These are phyloP conservation scores for Brettanomyces naardenensis DNA, from an alignment of 805 yeast genomes.

Conservation along the genomic window DNA sequence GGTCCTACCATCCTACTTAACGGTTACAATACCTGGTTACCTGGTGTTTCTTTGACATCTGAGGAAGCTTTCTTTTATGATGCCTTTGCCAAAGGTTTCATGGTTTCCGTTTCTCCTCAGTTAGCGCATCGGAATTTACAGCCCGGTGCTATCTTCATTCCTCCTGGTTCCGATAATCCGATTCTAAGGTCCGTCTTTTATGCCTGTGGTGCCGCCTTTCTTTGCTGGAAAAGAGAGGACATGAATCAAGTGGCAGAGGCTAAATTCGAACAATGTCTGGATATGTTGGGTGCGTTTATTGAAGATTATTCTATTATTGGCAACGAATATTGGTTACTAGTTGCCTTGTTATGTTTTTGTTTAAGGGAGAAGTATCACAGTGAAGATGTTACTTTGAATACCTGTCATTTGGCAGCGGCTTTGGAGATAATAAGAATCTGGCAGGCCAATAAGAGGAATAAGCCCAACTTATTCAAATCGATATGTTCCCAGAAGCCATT, in stretches of 20 bases:
- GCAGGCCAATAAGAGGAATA: constrained; percentile 10
- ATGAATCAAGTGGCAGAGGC: constrained; percentile 17
- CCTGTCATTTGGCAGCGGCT: constrained; percentile 28
- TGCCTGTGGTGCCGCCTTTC: constrained; percentile 34
- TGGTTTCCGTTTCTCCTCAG: constrained; percentile 34
- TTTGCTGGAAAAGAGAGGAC: constrained; percentile 26
- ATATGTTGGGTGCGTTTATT: constrained; percentile 17
- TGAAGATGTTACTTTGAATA: constrained; percentile 21
- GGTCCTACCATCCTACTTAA: constrained; percentile 6
- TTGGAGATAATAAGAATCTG: constrained; percentile 28
- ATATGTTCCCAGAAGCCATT: background rate
- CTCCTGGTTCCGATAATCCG: constrained; percentile 24
- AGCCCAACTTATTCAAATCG: background rate
- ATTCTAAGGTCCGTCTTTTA: constrained; percentile 27
- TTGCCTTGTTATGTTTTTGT: constrained; percentile 32
- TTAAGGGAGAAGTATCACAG: constrained; percentile 29
- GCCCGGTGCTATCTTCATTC: constrained; percentile 33
- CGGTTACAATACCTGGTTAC: constrained; percentile 11
- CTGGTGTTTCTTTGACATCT: constrained; percentile 11
- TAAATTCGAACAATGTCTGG: constrained; percentile 17
- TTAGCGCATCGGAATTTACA: constrained; percentile 32
- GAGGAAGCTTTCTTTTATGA: constrained; percentile 20
- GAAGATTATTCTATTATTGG: constrained; percentile 18
- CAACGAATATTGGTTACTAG: constrained; percentile 32
- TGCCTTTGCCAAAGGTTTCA: constrained; percentile 33